These are phyloP conservation scores for Ammopiptanthus mongolicus DNA, from an alignment of 306 rosid species.

Conservation along the genomic window DNA sequence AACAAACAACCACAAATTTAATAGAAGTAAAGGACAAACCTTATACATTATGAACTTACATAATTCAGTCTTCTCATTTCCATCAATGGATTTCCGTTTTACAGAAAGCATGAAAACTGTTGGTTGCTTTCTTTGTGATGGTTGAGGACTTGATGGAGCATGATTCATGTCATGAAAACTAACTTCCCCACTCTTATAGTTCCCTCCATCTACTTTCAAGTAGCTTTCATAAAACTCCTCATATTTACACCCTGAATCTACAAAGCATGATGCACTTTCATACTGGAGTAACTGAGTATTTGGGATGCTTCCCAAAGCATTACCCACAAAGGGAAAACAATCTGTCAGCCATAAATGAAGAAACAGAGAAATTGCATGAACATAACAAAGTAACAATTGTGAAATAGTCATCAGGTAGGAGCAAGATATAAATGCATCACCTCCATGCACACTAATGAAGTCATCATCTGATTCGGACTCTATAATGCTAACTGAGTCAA, in stretches of 20 bases:
- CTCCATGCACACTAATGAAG: conserved; percentile 83
- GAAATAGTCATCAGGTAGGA: not conserved
- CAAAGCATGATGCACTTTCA: conserved; percentile 54
- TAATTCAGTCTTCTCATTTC: conserved; percentile 35
- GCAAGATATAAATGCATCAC: conserved; percentile 33
- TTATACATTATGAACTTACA: conserved; percentile 35
- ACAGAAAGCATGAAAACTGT: conserved; percentile 73
- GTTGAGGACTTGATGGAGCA: too few relatives aligned
- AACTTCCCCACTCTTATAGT: not conserved
- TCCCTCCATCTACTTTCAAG: conserved; percentile 41
- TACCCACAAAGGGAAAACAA: conserved; percentile 47
- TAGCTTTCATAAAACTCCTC: conserved; percentile 60
- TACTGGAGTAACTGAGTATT: conserved; percentile 60
- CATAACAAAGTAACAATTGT: not conserved
- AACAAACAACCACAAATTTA: not conserved
- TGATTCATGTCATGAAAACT: conserved; percentile 37
- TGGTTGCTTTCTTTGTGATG: conserved; percentile 52
- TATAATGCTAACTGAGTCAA: conserved; percentile 60
- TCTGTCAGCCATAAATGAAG: conserved; percentile 36
- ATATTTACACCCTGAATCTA: conserved; percentile 40
- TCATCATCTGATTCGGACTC: conserved; percentile 91
- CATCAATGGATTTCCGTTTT: conserved; percentile 60
- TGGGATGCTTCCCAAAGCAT: conserved; percentile 46
- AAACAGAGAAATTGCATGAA: not conserved
- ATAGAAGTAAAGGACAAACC: not conserved